Base-by-base conservation (phyloP, 2,329 filamentous ascomycete species). In the Mycocentrospora acerina region DNA sequence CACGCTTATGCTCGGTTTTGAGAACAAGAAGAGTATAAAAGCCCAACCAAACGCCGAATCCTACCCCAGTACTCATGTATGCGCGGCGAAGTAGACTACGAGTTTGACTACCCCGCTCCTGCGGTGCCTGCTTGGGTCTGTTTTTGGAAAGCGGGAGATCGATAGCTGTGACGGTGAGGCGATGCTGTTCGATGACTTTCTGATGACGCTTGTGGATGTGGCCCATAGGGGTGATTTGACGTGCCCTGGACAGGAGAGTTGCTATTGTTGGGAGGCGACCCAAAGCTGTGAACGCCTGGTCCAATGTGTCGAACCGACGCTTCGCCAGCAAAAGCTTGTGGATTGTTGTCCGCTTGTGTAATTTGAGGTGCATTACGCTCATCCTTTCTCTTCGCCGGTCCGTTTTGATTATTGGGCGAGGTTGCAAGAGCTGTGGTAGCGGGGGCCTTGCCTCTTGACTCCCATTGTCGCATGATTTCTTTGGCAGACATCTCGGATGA, bases 381-480 rank as follows among this genome's bases (percentile, higher is more conserved):
- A 45, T 73, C 65, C 37, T 64, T 64, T 71, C 75, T 66, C 80
- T 78, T 64, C 75, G 75, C 67, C 77, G 72, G 67, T 76, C 54
- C 55, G 5, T 53, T 47, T 27, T 51, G 58, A 29, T 59, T 55
- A 17, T 71, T 64, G 66, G 51, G 65, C 4, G 59, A 59, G 4
- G 48, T 24, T 55, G 71, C 61, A 76, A 71, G 59, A 76, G 40
- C 39, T 82, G 76, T 64, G 76, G 71, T 57, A 77, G 70, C 68
- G 82, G 80, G 68, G 74, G 70, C 71, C 79, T 73, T 86, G 70
- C 71, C 82, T 46, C 93, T 85, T 60, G 95, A 88, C 33, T 90
- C 90, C 68, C 94, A 96, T 40, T 89, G 83, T 66, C 91, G 95
- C 35, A 98, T 77, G 37, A 98, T 97, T 60, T 98, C 93, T 68